Conservation (phyloP, 2,329 filamentous ascomycete species). For the Hypoxylon sp. region DNA sequence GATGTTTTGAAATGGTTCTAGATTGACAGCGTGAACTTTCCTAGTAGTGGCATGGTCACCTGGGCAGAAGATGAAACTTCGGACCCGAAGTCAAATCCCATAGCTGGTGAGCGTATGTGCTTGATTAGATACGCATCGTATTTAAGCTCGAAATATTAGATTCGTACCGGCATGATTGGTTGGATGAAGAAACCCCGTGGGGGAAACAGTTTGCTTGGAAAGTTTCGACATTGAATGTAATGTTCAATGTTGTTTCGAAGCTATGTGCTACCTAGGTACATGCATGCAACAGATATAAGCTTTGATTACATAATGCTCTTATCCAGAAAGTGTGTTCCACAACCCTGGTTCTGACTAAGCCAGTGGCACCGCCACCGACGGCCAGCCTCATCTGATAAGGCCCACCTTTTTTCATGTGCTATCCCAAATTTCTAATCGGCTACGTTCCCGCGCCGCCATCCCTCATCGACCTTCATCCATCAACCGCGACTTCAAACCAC, state of each 20-base stretch:
- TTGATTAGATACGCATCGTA: neutral
- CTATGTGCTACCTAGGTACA: no score
- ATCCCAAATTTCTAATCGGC: slow-evolving; percentile 22
- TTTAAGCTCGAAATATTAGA: neutral
- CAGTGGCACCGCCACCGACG: slow-evolving; percentile 1
- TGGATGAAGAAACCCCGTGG: slow-evolving; percentile 23
- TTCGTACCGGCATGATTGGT: neutral
- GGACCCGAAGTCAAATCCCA: slow-evolving; percentile 11
- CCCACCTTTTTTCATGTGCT: neutral
- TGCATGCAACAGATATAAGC: neutral
- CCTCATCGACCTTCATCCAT: slow-evolving; percentile 14
- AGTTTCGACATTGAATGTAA: neutral
- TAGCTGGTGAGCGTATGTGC: neutral
- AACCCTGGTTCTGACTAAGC: neutral
- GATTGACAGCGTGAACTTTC: slow-evolving; percentile 7
- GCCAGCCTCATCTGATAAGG: slow-evolving; percentile 20
- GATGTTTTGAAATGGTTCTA: slow-evolving; percentile 7
- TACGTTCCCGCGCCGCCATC: neutral
- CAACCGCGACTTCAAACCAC: neutral
- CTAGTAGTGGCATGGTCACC: slow-evolving; percentile 5
- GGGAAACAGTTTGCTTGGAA: slow-evolving; percentile 4
- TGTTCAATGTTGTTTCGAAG: neutral
- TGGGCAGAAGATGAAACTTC: slow-evolving; percentile 16
- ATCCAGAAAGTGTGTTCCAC: neutral
- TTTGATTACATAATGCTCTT: neutral